Evolutionary conservation across 257 asterid genomes (phyloP), one percentile per base, ranked within the genome.

Genomic region (Nicotiana attenuata): DNA sequence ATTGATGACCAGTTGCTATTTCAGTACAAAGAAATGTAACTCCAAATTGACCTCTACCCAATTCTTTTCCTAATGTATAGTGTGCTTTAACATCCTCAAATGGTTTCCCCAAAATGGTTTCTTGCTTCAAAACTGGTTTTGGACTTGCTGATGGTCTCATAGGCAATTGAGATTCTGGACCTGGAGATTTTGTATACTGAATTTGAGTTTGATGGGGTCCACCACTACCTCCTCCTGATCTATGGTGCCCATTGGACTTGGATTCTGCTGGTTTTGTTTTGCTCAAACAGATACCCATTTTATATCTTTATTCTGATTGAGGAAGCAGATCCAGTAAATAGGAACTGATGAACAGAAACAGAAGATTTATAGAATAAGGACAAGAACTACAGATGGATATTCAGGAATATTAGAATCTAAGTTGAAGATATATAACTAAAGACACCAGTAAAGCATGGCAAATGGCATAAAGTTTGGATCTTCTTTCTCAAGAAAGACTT

Each of bases 41-140:
- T 0, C 97, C 97, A 83, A 93, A 93, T 41, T 92, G 97, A 4
- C 97, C 97, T 64, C 92, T 82, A 0, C 97, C 97, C 77, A 93
- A 83, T 85, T 93, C 97, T 81, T 81, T 87, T 0, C 97, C 97
- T 3, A 93, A 82, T 16, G 22, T 81, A 86, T 93, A 93, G 16
- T 77, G 84, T 47, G 77, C 52, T 52, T 80, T 90, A 67, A 93
- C 73, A 55, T 93, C 94, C 81, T 88, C 92, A 85, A 83, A 90
- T 6, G 93, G 81, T 85, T 88, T 90, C 3, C 95, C 93, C 56
- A 93, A 89, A 61, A 93, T 92, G 6, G 97, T 84, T 73, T 89
- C 82, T 2, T 86, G 20, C 31, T 83, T 85, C 47, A 41, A 87
- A 19, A 84, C 56, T 38, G 88, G 89, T 28, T 52, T 78, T 19